These are phyloP conservation scores for Daldinia loculata DNA, from an alignment of 495 filamentous ascomycete species.

Conservation along the genomic window DNA sequence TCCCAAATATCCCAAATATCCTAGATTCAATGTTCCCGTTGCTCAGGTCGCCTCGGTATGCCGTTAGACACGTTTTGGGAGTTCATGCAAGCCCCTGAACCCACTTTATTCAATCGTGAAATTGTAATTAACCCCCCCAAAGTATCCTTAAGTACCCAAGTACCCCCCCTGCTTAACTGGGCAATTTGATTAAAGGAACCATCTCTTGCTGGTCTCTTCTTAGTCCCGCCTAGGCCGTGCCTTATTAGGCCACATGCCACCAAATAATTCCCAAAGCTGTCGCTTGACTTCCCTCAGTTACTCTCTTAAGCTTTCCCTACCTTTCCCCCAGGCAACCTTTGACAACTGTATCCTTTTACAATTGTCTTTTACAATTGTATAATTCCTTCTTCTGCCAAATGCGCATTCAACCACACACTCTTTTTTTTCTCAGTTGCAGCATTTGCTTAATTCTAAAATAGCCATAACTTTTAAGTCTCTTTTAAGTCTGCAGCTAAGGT, in stretches of 20 bases:
- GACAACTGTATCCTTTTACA: neutral
- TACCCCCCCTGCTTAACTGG: constrained; percentile 30
- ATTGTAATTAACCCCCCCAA: constrained; percentile 12
- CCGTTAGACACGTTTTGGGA: constrained; percentile 35
- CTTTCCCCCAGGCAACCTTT: neutral
- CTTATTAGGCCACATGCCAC: constrained; percentile 42
- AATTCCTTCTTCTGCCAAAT: neutral
- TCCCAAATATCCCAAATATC: neutral
- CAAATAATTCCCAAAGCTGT: constrained; percentile 25
- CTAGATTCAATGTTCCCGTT: constrained; percentile 9
- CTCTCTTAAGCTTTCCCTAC: neutral
- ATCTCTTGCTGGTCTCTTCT: constrained; percentile 7
- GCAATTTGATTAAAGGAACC: constrained; percentile 41
- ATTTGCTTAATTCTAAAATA: neutral
- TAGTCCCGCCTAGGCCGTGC: constrained; percentile 1
- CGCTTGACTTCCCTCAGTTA: neutral
- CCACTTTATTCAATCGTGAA: constrained; percentile 29
- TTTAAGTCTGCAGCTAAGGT: neutral
- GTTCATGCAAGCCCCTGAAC: constrained; percentile 41
- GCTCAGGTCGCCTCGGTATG: constrained; percentile 38
- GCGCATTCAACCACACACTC: neutral
- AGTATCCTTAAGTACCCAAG: neutral
- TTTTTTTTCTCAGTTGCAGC: neutral
- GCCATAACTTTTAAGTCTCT: neutral
- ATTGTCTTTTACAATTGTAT: constrained; percentile 1